Base-by-base conservation (phyloP, 352 stramenopile species). In the Globisporangium paddicum region DNA sequence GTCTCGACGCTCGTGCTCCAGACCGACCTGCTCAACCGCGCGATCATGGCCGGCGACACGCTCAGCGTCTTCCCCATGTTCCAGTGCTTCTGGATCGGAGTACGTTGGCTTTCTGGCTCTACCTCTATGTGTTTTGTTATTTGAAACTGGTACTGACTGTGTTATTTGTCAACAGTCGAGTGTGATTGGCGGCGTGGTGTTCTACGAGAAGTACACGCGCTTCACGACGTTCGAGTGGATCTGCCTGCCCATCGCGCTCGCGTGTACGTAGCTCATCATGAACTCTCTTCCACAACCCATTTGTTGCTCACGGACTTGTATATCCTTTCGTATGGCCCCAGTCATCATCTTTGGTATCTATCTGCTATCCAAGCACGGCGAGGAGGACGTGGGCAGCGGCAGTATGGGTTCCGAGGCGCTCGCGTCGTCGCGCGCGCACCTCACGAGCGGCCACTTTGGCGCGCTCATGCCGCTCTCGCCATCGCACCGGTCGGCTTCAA, bases 11-110 rank as follows among this genome's bases (percentile, higher is more conserved):
- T 94, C 50, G 73, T 91, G 55, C 71, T 92, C n/a, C 84, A 94
- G 60, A 94, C 84, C 0, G 82, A 94, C 48, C 48, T 92, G 57
- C 67, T 94, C 13, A 94, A 94, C 66, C 82, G 84, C 37, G 82
- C 82, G 10, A 92, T 94, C 63, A 94, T 94, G 84, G 66, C 62
- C 5, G 84, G 84, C 7, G 84, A 92, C 50, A 94, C 82, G n/a
- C 76, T 94, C 21, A 90, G 79, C 44, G 84, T 94, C 4, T 94
- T 92, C 52, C 84, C 84, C 1, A 91, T 94, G 79, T 94, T 94
- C 55, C 84, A 94, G 71, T 94, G 84, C 68, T 92, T 94, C 51
- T 94, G 84, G 82, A 94, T 94, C 60, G 81, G 84, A 18, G 84
- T 93, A 59, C 52, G 82, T 82, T 42, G 34, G 52, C 10, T 7